Evolutionary conservation across 805 yeast species (phyloP).

Genomic region (Metschnikowia lunata): DNA sequence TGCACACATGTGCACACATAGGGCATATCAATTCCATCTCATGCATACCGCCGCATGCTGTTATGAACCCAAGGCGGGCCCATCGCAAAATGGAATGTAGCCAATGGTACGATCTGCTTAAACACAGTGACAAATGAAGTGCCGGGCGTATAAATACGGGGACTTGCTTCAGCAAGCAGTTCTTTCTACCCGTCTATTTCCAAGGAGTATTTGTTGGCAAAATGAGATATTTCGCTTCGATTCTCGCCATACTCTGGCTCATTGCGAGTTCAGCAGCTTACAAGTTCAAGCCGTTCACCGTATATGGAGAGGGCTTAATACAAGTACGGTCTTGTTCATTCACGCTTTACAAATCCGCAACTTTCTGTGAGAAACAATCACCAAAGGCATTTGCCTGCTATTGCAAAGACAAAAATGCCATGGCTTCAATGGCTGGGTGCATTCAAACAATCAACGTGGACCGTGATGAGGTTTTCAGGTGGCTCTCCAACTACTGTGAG

Average conservation of each 20-base stretch:
- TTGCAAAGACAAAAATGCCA: slow-evolving; percentile 5
- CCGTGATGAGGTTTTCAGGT: not conserved
- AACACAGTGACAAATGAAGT: too few species aligned
- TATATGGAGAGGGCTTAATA: slow-evolving; percentile 1
- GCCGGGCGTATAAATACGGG: too few species aligned
- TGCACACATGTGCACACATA: too few species aligned
- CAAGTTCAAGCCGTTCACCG: slow-evolving; percentile 1
- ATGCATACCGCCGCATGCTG: too few species aligned
- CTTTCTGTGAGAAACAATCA: slow-evolving; percentile 1
- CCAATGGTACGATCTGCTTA: too few species aligned
- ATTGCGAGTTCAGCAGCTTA: slow-evolving; percentile 1
- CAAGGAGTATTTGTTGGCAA: too few species aligned
- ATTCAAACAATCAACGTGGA: not conserved
- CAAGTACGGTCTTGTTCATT: slow-evolving; percentile 2
- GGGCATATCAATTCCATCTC: too few species aligned
- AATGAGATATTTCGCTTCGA: slow-evolving; percentile 1
- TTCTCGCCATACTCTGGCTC: not conserved
- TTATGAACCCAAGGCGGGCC: too few species aligned
- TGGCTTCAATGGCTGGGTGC: slow-evolving; percentile 9
- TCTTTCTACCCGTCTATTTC: too few species aligned
- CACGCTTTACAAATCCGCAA: slow-evolving; percentile 4
- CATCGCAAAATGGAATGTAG: too few species aligned
- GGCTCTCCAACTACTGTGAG: slow-evolving; percentile 1
- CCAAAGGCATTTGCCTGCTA: slow-evolving; percentile 1
- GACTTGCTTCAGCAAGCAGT: too few species aligned